phyloP scores from a whole-genome alignment of 768 basidiomycete species.

The Xerocomus brunneocitrinus region DNA sequence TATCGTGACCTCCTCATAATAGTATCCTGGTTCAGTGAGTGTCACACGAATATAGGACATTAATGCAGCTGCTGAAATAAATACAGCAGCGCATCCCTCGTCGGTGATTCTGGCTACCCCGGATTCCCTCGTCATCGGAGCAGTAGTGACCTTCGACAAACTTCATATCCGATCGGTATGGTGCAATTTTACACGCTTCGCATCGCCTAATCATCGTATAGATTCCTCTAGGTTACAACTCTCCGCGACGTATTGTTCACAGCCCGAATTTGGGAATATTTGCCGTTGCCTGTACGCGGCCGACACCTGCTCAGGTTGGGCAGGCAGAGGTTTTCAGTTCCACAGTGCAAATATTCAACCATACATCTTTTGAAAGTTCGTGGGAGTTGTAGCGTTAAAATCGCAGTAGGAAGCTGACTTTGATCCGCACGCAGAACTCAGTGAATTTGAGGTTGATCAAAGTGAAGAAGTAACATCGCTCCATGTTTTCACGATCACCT shows the following conservation, averaged over 20 bases:
- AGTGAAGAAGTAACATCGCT: constrained; percentile 65
- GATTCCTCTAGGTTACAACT: constrained; percentile 69
- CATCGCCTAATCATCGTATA: constrained; percentile 25
- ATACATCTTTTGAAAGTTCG: constrained; percentile 59
- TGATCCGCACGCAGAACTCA: constrained; percentile 16
- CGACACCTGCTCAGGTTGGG: constrained; percentile 50
- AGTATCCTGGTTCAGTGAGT: not conserved
- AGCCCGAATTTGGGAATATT: constrained; percentile 51
- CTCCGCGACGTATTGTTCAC: constrained; percentile 65
- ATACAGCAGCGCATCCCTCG: constrained; percentile 43
- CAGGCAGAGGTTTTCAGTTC: constrained; percentile 44
- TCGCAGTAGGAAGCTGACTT: constrained; percentile 1
- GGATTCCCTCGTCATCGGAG: constrained; percentile 58
- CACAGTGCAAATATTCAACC: constrained; percentile 65
- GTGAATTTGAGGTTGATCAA: constrained; percentile 27
- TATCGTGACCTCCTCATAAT: constrained; percentile 1
- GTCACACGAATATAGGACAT: constrained; percentile 41
- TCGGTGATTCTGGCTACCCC: constrained; percentile 58
- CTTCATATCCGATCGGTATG: constrained; percentile 77
- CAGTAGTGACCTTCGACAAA: constrained; percentile 63
- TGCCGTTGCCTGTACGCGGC: constrained; percentile 60
- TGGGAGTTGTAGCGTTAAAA: constrained; percentile 4
- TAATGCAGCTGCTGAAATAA: constrained; percentile 46
- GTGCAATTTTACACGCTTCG: not conserved
- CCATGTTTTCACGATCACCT: constrained; percentile 28